Base-by-base conservation (phyloP, 495 filamentous ascomycete genomes). In the Talaromyces proteolyticus region DNA sequence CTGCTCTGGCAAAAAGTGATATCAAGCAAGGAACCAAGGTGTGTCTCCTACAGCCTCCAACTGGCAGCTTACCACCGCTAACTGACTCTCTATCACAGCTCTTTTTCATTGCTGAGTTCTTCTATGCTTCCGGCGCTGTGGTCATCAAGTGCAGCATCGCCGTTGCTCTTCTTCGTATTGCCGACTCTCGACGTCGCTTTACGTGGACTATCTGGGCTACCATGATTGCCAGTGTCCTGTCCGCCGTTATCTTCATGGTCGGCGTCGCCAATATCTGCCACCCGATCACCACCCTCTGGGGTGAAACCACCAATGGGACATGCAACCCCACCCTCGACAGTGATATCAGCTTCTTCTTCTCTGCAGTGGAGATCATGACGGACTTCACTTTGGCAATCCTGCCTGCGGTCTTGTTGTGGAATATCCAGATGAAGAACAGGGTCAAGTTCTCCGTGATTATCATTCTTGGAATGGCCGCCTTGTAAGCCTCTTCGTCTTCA, bases 331-430 rank as follows among this genome's bases (percentile, higher is more conserved):
- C 25, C 10, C 24, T 45, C 4, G 19, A 45, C 43, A 45, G 43
- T 11, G 43, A 45, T 12, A 26, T 45, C 21, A 45, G 43, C 20
- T 45, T 45, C 43, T 45, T 45, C 16, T 45, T 45, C 43, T 45
- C 43, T 3, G 43, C 43, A 3, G 12, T 45, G 25, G 43, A 45
- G 24, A 45, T 45, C 29, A 25, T 45, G 23, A 45, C 43, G n/a
- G 73, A 77, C 53, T 58, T 74, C 17, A 59, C 63, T 2, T 54
- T 75, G 11, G 72, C 65, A 19, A 57, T 69, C 21, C 45, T 74
- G 42, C 61, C 67, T 21, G 51, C 64, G 12, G 56, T 63, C 39
- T 57, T 74, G 4, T 63, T 70, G 8, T 67, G 60, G 62, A 65
- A 65, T 19, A 51, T 70, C 47, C 62, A 69, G 39, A 73, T 74